Evolutionary conservation across 2,329 filamentous ascomycete genomes (phyloP).

Genomic region (Xylariaceae sp.): DNA sequence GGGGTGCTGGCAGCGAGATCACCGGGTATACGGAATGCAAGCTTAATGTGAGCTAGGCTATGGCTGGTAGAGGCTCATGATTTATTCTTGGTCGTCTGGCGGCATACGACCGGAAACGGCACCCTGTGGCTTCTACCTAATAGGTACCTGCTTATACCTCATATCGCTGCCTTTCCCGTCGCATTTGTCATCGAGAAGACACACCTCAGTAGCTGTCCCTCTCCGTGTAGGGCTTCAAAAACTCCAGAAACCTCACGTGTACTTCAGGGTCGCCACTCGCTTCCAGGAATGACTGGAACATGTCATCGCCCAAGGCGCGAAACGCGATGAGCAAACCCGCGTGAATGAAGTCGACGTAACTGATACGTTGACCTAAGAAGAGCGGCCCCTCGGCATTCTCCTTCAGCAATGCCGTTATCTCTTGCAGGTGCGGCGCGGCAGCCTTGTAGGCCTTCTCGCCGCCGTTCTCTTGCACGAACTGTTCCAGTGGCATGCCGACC

Average conservation of each 20-base stretch:
- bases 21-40: too few species aligned
- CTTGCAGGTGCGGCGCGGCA: slow-evolving; percentile 36
- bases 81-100: too few species aligned
- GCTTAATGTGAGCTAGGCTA: too few species aligned
- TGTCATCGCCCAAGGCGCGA: slow-evolving; percentile 34
- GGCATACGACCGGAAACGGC: too few species aligned
- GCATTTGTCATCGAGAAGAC: not conserved
- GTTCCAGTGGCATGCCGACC: slow-evolving; percentile 50
- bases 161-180: not conserved
- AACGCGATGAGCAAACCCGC: slow-evolving; percentile 40
- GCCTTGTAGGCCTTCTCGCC: slow-evolving; percentile 48
- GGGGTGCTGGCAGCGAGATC: too few species aligned
- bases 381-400: slow-evolving; percentile 54
- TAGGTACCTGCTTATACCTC: too few species aligned
- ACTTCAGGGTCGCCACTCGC: slow-evolving; percentile 36
- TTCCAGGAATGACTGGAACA: slow-evolving; percentile 36
- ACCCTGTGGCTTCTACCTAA: too few species aligned
- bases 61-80: too few species aligned
- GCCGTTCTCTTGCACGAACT: slow-evolving; percentile 45
- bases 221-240: slow-evolving; percentile 39
- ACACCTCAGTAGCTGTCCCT: slow-evolving; percentile 35
- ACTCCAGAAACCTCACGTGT: slow-evolving; percentile 41
- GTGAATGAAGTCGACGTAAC: slow-evolving; percentile 57
- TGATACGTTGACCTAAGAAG: slow-evolving; percentile 52
- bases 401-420: slow-evolving; percentile 45